phyloP scores from a whole-genome alignment of 805 yeast genomes.

The Cyberlindnera samutprakarnensis region DNA sequence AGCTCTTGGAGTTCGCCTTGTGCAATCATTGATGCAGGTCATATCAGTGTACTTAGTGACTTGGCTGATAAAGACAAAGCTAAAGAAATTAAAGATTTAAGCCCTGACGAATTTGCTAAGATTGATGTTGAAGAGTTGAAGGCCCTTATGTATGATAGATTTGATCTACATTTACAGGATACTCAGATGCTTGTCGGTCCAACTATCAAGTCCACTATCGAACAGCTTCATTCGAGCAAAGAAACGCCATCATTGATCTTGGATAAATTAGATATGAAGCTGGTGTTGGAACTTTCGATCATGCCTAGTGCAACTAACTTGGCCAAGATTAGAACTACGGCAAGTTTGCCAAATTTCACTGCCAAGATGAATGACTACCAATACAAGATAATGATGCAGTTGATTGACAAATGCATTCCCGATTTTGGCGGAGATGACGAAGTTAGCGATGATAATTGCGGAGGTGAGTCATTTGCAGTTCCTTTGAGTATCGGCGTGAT shows the following conservation, averaged over 20 bases:
- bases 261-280: conserved; percentile 67
- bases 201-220: conserved; percentile 67
- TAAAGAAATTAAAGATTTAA: conserved; percentile 59
- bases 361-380: conserved; percentile 82
- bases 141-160: conserved; percentile 84
- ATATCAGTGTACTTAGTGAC: conserved; percentile 76
- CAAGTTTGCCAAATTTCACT: conserved; percentile 64
- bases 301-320: conserved; percentile 71
- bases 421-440: conserved; percentile 21
- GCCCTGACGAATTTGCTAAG: conserved; percentile 63
- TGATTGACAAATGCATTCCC: conserved; percentile 68
- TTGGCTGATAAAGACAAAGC: conserved; percentile 64
- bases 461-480: conserved; percentile 28
- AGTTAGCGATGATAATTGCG: conserved; percentile 26
- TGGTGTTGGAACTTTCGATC: conserved; percentile 75
- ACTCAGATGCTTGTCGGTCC: conserved; percentile 89
- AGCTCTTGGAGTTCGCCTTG: conserved; percentile 79
- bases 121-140: conserved; percentile 23
- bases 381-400: conserved; percentile 78
- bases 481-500: conserved; percentile 12
- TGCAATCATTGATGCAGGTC: conserved; percentile 92
- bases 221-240: conserved; percentile 47
- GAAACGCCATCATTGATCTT: conserved; percentile 48
- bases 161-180: conserved; percentile 66
- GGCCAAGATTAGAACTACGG: conserved; percentile 67